Conservation (phyloP, 2,329 filamentous ascomycete genomes). For the Verticillium dahliae region DNA sequence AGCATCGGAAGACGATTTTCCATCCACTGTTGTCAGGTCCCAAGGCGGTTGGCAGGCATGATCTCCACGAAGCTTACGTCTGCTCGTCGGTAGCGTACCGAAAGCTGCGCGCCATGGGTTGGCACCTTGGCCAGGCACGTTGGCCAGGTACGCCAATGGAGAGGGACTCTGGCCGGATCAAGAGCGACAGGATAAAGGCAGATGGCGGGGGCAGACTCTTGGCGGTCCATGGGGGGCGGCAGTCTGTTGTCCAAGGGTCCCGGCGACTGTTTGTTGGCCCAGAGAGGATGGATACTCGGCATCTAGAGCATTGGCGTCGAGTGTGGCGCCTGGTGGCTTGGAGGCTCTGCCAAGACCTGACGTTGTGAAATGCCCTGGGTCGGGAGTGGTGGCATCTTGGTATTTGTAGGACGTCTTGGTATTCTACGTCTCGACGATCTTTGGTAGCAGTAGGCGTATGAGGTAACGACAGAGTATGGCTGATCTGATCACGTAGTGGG, state of each 20-base stretch:
- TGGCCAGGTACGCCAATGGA: neutral
- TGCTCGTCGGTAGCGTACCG: neutral
- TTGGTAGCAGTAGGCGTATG: neutral
- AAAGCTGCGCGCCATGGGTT: neutral
- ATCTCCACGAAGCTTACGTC: neutral
- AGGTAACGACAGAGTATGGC: neutral
- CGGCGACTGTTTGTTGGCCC: neutral
- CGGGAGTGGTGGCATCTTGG: neutral
- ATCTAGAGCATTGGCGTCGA: neutral
- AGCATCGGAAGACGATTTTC: neutral
- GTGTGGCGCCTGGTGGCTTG: neutral
- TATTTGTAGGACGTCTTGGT: neutral
- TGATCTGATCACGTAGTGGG: neutral
- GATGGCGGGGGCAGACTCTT: no score
- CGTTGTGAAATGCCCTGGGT: neutral
- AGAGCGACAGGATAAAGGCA: neutral
- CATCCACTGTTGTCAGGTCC: neutral
- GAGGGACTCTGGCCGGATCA: neutral
- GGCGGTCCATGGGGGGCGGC: neutral
- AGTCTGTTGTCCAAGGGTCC: neutral
- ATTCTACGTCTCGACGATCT: neutral
- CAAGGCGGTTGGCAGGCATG: neutral
- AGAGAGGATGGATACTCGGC: neutral
- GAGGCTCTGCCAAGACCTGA: neutral
- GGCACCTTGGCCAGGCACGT: no score